These are phyloP conservation scores for Cymodocea nodosa DNA, from an alignment of 116 monocot genomes.

Conservation along the genomic window DNA sequence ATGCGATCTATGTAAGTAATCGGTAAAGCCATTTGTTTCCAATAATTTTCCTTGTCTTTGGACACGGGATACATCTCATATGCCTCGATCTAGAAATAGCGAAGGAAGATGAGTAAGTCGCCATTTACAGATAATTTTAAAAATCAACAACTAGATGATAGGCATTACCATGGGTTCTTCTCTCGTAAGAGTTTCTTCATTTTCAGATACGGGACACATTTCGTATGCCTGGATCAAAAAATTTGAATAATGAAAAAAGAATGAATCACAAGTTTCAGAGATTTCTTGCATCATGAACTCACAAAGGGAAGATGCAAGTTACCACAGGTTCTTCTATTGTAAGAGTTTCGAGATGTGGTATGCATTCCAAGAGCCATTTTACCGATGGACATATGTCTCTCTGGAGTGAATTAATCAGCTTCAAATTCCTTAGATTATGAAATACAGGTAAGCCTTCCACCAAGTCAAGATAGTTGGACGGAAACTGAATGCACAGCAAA, in stretches of 20 bases:
- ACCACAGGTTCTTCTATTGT: slow-evolving; percentile 10
- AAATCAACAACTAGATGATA: too few species aligned
- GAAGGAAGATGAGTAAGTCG: too few species aligned
- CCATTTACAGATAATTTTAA: too few species aligned
- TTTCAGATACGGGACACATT: not conserved
- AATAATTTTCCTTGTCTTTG: not conserved
- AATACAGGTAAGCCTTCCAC: not conserved
- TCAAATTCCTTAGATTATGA: slow-evolving; percentile 2
- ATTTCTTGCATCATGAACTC: not conserved
- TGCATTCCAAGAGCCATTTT: slow-evolving; percentile 3
- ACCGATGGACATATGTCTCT: slow-evolving; percentile 7
- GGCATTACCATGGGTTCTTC: slow-evolving; percentile 6
- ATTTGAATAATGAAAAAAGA: not conserved
- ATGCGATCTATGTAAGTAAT: not conserved
- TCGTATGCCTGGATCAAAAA: not conserved
- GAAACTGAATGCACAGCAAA: not conserved
- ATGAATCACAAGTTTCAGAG: not conserved
- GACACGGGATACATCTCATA: not conserved
- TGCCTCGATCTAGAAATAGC: not conserved
- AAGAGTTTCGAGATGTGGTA: slow-evolving; percentile 1
- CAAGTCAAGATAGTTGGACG: slow-evolving; percentile 1
- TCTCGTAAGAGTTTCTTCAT: not conserved
- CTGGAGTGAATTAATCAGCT: slow-evolving; percentile 5
- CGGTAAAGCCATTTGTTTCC: not conserved
- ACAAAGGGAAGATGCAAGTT: not conserved